Evolutionary conservation across 2,329 filamentous ascomycete species (phyloP).

Genomic region (Ilyonectria robusta): DNA sequence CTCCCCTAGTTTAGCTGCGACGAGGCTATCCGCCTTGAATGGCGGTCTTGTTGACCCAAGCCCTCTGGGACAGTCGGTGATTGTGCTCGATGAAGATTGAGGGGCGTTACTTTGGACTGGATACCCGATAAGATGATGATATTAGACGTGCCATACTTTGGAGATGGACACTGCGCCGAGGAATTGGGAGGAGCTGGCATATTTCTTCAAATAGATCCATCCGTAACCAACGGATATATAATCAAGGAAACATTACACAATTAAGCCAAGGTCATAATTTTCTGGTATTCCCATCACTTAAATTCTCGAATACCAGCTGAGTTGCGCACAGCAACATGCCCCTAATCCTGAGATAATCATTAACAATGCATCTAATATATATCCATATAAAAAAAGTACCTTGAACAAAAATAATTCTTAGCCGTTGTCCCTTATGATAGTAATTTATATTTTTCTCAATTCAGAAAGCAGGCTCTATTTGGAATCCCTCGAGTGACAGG

Average conservation of each 20-base stretch:
- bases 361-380: background rate
- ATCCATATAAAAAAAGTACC: no score
- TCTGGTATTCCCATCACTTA: no score
- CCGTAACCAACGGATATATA: background rate
- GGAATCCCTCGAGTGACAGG: no score
- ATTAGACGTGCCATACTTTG: background rate
- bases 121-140: background rate
- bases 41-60: slow-evolving; percentile 30
- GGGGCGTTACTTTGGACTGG: background rate
- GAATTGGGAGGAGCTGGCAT: background rate
- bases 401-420: no score
- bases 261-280: no score
- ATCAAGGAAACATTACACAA: background rate
- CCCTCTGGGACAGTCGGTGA: slow-evolving; percentile 30
- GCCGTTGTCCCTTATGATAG: no score
- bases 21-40: background rate
- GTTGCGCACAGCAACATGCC: no score
- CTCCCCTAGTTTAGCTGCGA: slow-evolving; percentile 1
- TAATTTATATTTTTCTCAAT: no score
- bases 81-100: slow-evolving; percentile 18
- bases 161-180: background rate
- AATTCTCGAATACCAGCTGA: no score
- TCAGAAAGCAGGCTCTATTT: no score
- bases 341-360: background rate
- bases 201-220: background rate